These are phyloP conservation scores for Perilla frutescens DNA, from an alignment of 257 asterid genomes.

Conservation along the genomic window DNA sequence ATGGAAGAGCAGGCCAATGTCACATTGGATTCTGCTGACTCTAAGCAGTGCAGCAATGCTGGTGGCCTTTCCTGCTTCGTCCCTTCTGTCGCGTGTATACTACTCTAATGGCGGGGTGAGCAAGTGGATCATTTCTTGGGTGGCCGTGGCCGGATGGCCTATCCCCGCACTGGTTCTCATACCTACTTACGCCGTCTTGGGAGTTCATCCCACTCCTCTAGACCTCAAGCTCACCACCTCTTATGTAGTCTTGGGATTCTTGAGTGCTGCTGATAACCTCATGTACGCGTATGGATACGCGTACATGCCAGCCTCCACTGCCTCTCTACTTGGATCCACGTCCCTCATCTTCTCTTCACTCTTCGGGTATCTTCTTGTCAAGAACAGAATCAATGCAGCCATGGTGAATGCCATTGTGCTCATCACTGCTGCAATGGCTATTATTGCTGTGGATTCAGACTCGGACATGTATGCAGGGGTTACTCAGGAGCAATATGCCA, in stretches of 20 bases:
- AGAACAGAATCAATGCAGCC: conserved; percentile 72
- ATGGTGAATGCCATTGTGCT: conserved; percentile 61
- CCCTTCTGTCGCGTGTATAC: conserved; percentile 81
- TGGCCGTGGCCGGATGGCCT: conserved; percentile 95
- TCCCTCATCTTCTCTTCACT: conserved; percentile 70
- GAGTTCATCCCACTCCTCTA: conserved; percentile 68
- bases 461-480: conserved; percentile 65
- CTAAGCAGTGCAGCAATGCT: conserved; percentile 74
- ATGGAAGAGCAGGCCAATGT: conserved; percentile 60
- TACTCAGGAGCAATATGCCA: conserved; percentile 49
- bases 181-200: conserved; percentile 61
- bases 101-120: conserved; percentile 79
- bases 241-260: conserved; percentile 66
- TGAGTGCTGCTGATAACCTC: conserved; percentile 79
- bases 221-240: conserved; percentile 56
- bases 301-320: conserved; percentile 86
- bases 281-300: conserved; percentile 92
- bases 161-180: conserved; percentile 58
- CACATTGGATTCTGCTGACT: conserved; percentile 74
- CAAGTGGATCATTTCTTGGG: conserved; percentile 91
- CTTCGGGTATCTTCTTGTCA: conserved; percentile 75
- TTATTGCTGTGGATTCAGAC: conserved; percentile 79
- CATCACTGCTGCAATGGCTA: conserved; percentile 78
- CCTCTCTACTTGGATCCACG: conserved; percentile 77
- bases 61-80: conserved; percentile 80